Conservation (phyloP, 352 stramenopile genomes). For the Phytophthora chlamydospora region DNA sequence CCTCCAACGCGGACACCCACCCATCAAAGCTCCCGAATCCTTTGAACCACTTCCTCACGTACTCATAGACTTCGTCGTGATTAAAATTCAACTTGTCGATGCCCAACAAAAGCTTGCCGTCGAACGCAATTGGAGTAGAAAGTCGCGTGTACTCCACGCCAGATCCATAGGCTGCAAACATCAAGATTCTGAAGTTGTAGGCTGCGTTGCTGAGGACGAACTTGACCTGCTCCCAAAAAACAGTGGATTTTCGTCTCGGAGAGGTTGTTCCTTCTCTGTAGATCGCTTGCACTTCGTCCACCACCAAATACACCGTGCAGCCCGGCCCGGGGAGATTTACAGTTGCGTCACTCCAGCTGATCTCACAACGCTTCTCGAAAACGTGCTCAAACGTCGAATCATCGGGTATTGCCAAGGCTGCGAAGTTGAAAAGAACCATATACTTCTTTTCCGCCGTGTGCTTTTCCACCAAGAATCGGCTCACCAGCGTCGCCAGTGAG, state of each 20-base stretch:
- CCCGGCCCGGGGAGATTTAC: not conserved
- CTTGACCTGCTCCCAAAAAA: conserved; percentile 15
- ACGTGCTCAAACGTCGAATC: not conserved
- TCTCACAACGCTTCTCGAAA: conserved; percentile 3
- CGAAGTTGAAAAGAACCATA: conserved; percentile 14
- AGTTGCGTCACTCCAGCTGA: not conserved
- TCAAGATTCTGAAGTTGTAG: conserved; percentile 6
- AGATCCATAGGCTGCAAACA: conserved; percentile 10
- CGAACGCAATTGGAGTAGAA: conserved; percentile 9
- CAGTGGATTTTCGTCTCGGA: conserved; percentile 3
- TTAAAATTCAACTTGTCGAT: conserved; percentile 17
- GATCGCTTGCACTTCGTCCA: conserved; percentile 15
- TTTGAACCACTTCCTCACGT: conserved; percentile 14
- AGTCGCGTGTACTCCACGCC: conserved; percentile 1
- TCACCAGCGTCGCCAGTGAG: conserved; percentile 8
- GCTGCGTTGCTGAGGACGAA: not conserved
- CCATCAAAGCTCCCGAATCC: conserved; percentile 11
- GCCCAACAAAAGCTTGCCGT: conserved; percentile 5
- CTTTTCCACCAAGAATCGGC: conserved; percentile 3
- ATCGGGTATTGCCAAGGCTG: not conserved
- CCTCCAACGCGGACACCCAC: conserved; percentile 8
- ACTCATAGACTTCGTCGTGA: conserved; percentile 10
- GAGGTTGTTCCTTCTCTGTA: not conserved
- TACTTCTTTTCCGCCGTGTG: conserved; percentile 4
- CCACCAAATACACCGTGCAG: conserved; percentile 10